A percentile compares a stretch with the other conserved stretches of the same genome.
phyloP scores from a whole-genome alignment of 176 grass and related monocot genomes.

The Cenchrus fungigraminus region DNA sequence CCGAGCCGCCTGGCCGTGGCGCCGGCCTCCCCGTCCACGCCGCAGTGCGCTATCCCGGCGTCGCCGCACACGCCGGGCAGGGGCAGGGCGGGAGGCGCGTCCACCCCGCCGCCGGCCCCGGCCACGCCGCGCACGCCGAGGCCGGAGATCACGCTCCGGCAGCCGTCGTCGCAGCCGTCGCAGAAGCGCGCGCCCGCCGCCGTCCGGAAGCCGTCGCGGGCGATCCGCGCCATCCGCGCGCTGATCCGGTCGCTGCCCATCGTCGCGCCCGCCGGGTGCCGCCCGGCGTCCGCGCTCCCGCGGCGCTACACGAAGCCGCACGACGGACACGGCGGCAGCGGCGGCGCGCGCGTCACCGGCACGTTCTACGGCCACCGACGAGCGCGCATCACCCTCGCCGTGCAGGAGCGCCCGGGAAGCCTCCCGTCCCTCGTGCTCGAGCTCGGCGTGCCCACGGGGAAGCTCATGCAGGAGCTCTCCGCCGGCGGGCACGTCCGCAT shows the following conservation, averaged over 20 bases:
- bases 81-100: neutral
- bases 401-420: constrained; percentile 80
- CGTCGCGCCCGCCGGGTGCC: constrained; percentile 69
- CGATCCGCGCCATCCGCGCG: constrained; percentile 62
- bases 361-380: constrained; percentile 82
- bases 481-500: constrained; percentile 69
- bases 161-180: constrained; percentile 43
- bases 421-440: constrained; percentile 79
- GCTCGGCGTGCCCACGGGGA: constrained; percentile 74
- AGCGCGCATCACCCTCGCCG: constrained; percentile 70
- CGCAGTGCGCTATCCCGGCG: constrained; percentile 46
- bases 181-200: constrained; percentile 51
- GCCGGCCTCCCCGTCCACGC: constrained; percentile 39
- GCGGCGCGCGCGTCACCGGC: constrained; percentile 61
- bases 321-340: constrained; percentile 61
- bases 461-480: constrained; percentile 91
- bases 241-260: constrained; percentile 81
- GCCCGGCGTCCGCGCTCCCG: constrained; percentile 51
- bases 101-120: constrained; percentile 41
- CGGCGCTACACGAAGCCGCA: constrained; percentile 45
- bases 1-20: constrained; percentile 46
- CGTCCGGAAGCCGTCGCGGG: constrained; percentile 45
- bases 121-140: constrained; percentile 53
- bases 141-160: constrained; percentile 58
- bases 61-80: constrained; percentile 46